Evolutionary conservation across 2,329 filamentous ascomycete genomes (phyloP), one percentile per base, ranked within the genome.

Genomic region (Colletotrichum liaoningense): DNA sequence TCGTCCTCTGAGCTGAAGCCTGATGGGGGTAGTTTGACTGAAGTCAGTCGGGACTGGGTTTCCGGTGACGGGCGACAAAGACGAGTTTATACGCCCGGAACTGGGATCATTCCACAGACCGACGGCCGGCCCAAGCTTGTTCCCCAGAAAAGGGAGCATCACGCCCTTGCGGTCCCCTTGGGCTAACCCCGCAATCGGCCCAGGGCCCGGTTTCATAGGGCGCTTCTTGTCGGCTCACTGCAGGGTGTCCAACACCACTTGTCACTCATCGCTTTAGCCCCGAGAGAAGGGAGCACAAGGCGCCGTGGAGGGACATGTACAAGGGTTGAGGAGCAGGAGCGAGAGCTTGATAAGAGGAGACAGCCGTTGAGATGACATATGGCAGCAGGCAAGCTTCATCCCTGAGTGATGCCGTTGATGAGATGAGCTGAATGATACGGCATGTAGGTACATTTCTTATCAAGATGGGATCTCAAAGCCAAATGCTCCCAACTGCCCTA

Each of bases 161-260:
- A 62, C 65, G 69, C 69, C 69, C 69, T 72, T 67, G 24, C 14
- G 38, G 38, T 6, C 38, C 38, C 38, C 38, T 42, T 42, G 58
- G 22, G 38, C 35, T 24, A 55, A 72, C 70, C 70, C 70, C 70
- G 70, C 66, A 72, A 59, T 72, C 70, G 58, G 70, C 24, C 12
- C 55, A 52, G 66, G 66, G 54, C 59, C 59, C 14, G 66, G 70
- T 72, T 72, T 72, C 70, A 64, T 58, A 64, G 70, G 52, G 52
- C 70, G 70, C 70, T 72, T 72, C 59, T 42, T 56, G 62, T 69
- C 70, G 70, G 70, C 70, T 72, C 70, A 72, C 26, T 52, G 64
- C 57, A 72, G 28, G 35, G 24, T 62, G 24, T 49, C 38, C 38
- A 19, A 30, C 38, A 35, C 35, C 35, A 38, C 35, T 14, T 38